Evolutionary conservation across 495 filamentous ascomycete genomes (phyloP).

Genomic region (Neurospora intermedia): DNA sequence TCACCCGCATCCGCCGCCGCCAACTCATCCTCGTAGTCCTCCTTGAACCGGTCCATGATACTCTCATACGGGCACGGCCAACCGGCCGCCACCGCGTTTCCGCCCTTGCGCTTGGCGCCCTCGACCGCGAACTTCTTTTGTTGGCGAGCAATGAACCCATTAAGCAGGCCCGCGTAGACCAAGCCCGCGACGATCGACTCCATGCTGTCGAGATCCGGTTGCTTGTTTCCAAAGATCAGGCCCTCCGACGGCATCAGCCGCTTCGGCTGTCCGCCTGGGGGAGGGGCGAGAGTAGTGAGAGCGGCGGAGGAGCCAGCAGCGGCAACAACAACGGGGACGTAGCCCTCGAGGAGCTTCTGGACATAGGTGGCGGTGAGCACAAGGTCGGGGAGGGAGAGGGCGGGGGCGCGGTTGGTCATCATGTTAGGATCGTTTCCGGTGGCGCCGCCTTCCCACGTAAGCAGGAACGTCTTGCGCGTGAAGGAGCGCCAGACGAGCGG

Average conservation of each 20-base stretch:
- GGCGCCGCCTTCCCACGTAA: slow-evolving; percentile 47
- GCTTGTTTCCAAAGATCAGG: slow-evolving; percentile 40
- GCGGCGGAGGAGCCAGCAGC: slow-evolving; percentile 1
- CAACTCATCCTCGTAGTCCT: slow-evolving; percentile 19
- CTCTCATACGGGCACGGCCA: slow-evolving; percentile 29
- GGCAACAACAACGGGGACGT: slow-evolving; percentile 27
- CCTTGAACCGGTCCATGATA: slow-evolving; percentile 21
- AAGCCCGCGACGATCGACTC: slow-evolving; percentile 69
- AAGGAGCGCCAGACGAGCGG: slow-evolving; percentile 78
- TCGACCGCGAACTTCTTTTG: slow-evolving; percentile 70
- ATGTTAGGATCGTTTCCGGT: slow-evolving; percentile 27
- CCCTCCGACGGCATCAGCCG: slow-evolving; percentile 37
- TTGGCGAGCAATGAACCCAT: slow-evolving; percentile 73
- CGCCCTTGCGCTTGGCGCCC: slow-evolving; percentile 53
- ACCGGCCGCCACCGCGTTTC: slow-evolving; percentile 34
- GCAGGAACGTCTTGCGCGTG: slow-evolving; percentile 58
- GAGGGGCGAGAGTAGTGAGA: slow-evolving; percentile 25
- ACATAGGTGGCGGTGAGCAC: slow-evolving; percentile 39
- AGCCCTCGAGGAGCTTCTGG: slow-evolving; percentile 43
- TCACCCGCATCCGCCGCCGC: slow-evolving; percentile 14
- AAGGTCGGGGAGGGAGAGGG: slow-evolving; percentile 45
- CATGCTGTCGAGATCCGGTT: slow-evolving; percentile 52
- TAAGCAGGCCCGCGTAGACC: slow-evolving; percentile 71
- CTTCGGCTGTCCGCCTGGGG: slow-evolving; percentile 36
- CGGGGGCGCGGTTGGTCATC: slow-evolving; percentile 34